Conservation (phyloP, 805 yeast genomes). For the Schwanniomyces occidentalis region DNA sequence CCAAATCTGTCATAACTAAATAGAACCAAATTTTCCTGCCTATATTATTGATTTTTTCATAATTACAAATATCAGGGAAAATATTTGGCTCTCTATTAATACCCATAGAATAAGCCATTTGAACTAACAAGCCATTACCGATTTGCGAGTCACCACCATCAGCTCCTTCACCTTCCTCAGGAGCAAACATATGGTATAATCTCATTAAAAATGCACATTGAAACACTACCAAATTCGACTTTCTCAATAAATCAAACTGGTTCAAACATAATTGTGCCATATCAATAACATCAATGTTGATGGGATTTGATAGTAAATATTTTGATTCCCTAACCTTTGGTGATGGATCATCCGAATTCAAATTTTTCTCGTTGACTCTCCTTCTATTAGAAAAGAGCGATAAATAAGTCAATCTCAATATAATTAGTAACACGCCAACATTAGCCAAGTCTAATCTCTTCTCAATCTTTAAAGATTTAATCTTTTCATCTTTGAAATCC, state of each 20-base stretch:
- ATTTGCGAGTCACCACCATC: constrained; percentile 65
- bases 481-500: constrained; percentile 18
- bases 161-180: constrained; percentile 58
- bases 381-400: constrained; percentile 37
- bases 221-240: constrained; percentile 49
- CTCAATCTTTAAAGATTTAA: constrained; percentile 25
- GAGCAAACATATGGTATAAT: constrained; percentile 49
- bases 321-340: constrained; percentile 22
- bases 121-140: constrained; percentile 55
- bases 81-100: constrained; percentile 66
- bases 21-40: constrained; percentile 40
- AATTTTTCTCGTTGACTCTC: constrained; percentile 27
- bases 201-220: constrained; percentile 56
- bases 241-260: constrained; percentile 31
- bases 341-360: constrained; percentile 23
- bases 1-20: constrained; percentile 27
- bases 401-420: constrained; percentile 36
- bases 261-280: constrained; percentile 38
- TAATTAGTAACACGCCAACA: constrained; percentile 33
- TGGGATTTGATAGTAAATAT: constrained; percentile 31
- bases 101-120: constrained; percentile 68
- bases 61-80: constrained; percentile 31
- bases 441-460: constrained; percentile 35
- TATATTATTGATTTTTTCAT: constrained; percentile 24
- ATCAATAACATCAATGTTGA: constrained; percentile 28